Percentiles rank a stretch among this genome's conserved stretches.
phyloP scores from a whole-genome alignment of 129 eudicot genomes.

The Helianthus tuberosus region DNA sequence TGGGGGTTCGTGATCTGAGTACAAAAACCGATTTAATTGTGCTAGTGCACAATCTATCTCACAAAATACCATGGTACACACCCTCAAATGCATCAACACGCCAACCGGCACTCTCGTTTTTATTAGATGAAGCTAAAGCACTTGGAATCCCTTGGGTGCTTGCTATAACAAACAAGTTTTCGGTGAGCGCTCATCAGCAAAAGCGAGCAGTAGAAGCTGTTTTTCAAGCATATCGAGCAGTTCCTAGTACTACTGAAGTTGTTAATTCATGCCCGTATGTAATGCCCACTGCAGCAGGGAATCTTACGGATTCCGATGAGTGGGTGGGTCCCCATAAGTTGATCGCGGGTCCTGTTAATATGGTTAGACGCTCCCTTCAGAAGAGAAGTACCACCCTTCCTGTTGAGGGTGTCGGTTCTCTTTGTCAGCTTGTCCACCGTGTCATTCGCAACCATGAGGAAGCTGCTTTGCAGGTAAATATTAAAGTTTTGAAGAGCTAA shows the following conservation, averaged over 20 bases:
- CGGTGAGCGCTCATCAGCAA: constrained; percentile 94
- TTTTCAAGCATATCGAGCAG: constrained; percentile 81
- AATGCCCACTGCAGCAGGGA: constrained; percentile 61
- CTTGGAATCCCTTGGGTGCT: constrained; percentile 96
- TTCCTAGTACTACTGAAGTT: constrained; percentile 58
- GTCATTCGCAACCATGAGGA: constrained; percentile 80
- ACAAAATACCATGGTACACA: constrained; percentile 70
- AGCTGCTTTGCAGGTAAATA: constrained; percentile 77
- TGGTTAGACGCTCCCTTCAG: constrained; percentile 66
- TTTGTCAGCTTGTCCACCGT: constrained; percentile 75
- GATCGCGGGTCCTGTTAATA: constrained; percentile 57
- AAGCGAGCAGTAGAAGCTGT: constrained; percentile 71
- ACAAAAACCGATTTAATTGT: constrained; percentile 82
- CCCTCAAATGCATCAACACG: constrained; percentile 51
- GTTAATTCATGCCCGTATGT: constrained; percentile 88
- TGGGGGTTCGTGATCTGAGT: constrained; percentile 87
- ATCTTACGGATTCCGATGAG: constrained; percentile 39
- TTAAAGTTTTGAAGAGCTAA: not conserved
- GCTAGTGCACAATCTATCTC: constrained; percentile 91
- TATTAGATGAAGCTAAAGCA: constrained; percentile 86
- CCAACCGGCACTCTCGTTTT: constrained; percentile 70
- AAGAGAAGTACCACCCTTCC: constrained; percentile 73
- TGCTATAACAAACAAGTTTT: constrained; percentile 89
- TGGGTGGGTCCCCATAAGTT: constrained; percentile 50
- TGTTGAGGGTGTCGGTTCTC: constrained; percentile 81